A percentile compares a stretch with the other conserved stretches of the same genome.
phyloP scores from a whole-genome alignment of 2,329 filamentous ascomycete genomes.

The Raffaelea arxii region DNA sequence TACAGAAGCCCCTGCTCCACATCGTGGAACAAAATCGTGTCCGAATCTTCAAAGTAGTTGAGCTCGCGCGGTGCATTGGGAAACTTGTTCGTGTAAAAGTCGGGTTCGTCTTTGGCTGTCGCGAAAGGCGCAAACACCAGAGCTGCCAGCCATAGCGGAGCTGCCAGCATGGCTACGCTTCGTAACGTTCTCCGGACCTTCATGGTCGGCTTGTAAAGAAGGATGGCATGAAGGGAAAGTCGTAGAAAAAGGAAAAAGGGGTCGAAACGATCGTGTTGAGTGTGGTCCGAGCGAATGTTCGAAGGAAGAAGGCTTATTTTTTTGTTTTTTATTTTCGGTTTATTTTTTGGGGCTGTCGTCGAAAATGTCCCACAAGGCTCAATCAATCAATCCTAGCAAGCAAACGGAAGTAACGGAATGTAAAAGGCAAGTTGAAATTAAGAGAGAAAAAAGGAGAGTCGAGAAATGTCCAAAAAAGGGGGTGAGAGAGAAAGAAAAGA shows the following conservation, averaged over 20 bases:
- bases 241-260: not conserved
- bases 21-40: constrained; percentile 71
- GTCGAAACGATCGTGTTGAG: not conserved
- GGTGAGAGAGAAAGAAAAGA: not conserved
- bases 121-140: constrained; percentile 12
- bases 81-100: constrained; percentile 56
- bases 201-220: constrained; percentile 32
- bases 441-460: no score
- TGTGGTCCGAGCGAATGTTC: not conserved
- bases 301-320: not conserved
- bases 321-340: no score
- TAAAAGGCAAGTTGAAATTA: no score
- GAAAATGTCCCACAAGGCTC: no score
- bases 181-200: constrained; percentile 37
- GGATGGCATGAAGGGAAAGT: constrained; percentile 1
- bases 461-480: not conserved
- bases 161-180: constrained; percentile 43
- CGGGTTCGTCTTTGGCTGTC: constrained; percentile 49
- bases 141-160: constrained; percentile 19
- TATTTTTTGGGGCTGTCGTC: no score
- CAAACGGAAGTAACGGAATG: no score
- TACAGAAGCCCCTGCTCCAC: constrained; percentile 53
- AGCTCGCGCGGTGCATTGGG: constrained; percentile 57
- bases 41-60: constrained; percentile 86
- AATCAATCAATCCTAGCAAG: no score